Evolutionary conservation across 2,329 filamentous ascomycete species (phyloP), one percentile per base, ranked within the genome.

Genomic region (Stylonectria norvegica): DNA sequence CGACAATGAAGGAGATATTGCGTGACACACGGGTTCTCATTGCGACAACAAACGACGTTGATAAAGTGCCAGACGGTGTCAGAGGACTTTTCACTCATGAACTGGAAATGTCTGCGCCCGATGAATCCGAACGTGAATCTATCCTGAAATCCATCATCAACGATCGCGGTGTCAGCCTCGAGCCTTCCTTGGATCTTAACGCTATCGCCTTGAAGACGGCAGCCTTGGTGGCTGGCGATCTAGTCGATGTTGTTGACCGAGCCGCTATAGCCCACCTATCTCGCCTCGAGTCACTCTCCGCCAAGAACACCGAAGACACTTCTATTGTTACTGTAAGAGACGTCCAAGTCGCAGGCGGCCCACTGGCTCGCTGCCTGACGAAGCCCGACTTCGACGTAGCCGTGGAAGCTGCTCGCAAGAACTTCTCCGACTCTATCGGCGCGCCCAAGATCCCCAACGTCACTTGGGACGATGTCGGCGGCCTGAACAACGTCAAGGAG

Each of bases 391-490:
- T 97, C 50, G 89, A 95, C 39, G 69, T 83, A n/a, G 93, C 93
- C 0, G 91, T 98, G 4, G 91, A 97, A 44, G 89, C 90, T 5
- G 93, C 93, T 1, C 83, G 93, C 39, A 96, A 96, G 75, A 97
- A 96, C 66, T 98, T 98, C 62, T 91, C 93, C 5, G 93, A 97
- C 63, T 85, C 91, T 0, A 98, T 98, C 49, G 93, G 93, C 17
- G 93, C 93, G 5, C 93, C 93, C 3, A 97, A 97, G 75, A 97
- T 97, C 47, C 93, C 91, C 5, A 96, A 95, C 48, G 93, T 98
- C 5, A 85, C 85, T 16, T 98, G 91, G 91, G 85, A 91, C 52
- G 91, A 98, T 62, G 91, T 98, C 15, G 91, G 91, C 63, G 91
- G 93, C 35, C 75, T 97, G 20, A 83, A 85, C 20, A 89, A 95